These are phyloP conservation scores for Pseudomonodictys pantanalensis DNA, from an alignment of 495 filamentous ascomycete genomes.

Conservation along the genomic window DNA sequence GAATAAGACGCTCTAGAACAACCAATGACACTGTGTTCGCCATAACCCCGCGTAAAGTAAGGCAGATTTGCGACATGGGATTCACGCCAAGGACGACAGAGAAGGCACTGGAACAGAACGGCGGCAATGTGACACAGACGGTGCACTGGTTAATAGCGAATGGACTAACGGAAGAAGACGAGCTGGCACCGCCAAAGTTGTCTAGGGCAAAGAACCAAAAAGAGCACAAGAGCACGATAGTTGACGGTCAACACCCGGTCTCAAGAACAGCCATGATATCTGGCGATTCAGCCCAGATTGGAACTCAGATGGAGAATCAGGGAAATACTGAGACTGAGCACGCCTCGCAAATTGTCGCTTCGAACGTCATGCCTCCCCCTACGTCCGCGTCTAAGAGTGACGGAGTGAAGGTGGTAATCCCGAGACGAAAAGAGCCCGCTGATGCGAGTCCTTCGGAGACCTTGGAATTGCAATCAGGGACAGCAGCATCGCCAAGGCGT, in stretches of 20 bases:
- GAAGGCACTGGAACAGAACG: slow-evolving; percentile 17
- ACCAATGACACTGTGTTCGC: background rate
- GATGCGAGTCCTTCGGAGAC: background rate
- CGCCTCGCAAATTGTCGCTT: background rate
- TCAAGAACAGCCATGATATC: background rate
- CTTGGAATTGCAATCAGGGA: background rate
- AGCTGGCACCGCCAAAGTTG: slow-evolving; percentile 8
- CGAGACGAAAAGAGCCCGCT: background rate
- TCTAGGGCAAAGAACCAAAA: background rate
- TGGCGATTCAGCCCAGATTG: background rate
- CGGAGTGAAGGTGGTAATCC: slow-evolving; percentile 10
- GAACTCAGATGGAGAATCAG: no score
- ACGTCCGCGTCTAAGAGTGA: background rate
- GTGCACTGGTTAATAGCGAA: slow-evolving; percentile 21
- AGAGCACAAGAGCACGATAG: background rate
- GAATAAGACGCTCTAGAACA: slow-evolving; percentile 35
- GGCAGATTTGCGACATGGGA: slow-evolving; percentile 30
- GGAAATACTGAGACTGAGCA: background rate
- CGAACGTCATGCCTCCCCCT: background rate
- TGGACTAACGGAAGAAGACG: background rate
- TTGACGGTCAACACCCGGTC: background rate
- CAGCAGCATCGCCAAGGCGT: background rate
- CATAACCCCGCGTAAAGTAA: slow-evolving; percentile 22
- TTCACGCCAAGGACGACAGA: slow-evolving; percentile 23
- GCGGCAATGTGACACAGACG: slow-evolving; percentile 11